Percentiles rank a stretch among this genome's conserved stretches.
These are phyloP conservation scores for Stylosanthes scabra DNA, from an alignment of 331 rosid genomes.

Conservation along the genomic window DNA sequence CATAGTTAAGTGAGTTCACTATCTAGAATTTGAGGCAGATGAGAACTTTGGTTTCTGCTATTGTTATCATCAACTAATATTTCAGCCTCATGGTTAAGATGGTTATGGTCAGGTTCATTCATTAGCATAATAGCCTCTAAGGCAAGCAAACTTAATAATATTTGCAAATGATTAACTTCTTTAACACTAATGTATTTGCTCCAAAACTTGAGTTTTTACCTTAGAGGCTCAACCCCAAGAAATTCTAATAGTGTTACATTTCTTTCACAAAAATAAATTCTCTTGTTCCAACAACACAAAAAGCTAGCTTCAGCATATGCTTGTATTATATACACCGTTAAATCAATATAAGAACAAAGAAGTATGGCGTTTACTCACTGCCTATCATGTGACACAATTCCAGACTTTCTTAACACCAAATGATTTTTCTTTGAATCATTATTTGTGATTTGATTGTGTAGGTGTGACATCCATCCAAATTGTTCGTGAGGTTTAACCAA, in stretches of 20 bases:
- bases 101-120: too few relatives aligned
- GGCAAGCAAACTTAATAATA: slow-evolving; percentile 49
- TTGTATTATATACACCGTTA: not conserved
- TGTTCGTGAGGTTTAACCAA: slow-evolving; percentile 62
- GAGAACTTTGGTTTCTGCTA: slow-evolving; percentile 41
- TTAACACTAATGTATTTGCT: not conserved
- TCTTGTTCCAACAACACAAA: slow-evolving; percentile 50
- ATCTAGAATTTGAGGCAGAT: slow-evolving; percentile 53
- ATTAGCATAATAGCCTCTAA: not conserved
- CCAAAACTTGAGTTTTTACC: slow-evolving; percentile 30
- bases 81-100: too few relatives aligned
- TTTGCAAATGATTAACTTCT: slow-evolving; percentile 24
- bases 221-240: slow-evolving; percentile 8
- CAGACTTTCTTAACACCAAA: slow-evolving; percentile 51
- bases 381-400: slow-evolving; percentile 63
- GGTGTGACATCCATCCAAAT: slow-evolving; percentile 63
- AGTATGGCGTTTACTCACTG: slow-evolving; percentile 48
- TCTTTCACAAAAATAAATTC: slow-evolving; percentile 70
- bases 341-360: slow-evolving; percentile 32
- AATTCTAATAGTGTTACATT: slow-evolving; percentile 48
- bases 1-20: slow-evolving; percentile 35
- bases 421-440: slow-evolving; percentile 45
- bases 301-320: slow-evolving; percentile 14
- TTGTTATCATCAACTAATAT: slow-evolving; percentile 51
- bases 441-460: slow-evolving; percentile 39